phyloP scores from a whole-genome alignment of 202 grass and related monocot species.

The Cymbopogon flexuosus region DNA sequence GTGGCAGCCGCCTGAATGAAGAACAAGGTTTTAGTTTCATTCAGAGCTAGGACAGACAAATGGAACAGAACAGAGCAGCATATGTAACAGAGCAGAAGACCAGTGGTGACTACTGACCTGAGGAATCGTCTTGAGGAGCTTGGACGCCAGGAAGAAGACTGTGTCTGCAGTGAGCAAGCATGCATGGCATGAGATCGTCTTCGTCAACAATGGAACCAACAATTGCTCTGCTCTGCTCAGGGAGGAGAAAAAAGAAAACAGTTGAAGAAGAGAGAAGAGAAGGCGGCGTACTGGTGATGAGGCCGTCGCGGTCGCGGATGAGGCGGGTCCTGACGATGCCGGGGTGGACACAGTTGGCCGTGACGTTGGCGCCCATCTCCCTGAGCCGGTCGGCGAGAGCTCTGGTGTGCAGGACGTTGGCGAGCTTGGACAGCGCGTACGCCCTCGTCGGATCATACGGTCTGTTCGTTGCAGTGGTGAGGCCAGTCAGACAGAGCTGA shows the following conservation, averaged over 20 bases:
- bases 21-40: not conserved
- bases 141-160: slow-evolving; percentile 79
- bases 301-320: slow-evolving; percentile 80
- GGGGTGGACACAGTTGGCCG: slow-evolving; percentile 92
- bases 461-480: slow-evolving; percentile 23
- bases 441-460: slow-evolving; percentile 80
- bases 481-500: not conserved
- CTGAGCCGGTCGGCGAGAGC: slow-evolving; percentile 52
- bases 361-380: slow-evolving; percentile 71
- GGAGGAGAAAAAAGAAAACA: not conserved
- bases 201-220: not conserved
- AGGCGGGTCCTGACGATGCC: slow-evolving; percentile 90
- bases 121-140: slow-evolving; percentile 90
- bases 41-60: not conserved
- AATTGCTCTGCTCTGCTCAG: not conserved
- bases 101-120: slow-evolving; percentile 35
- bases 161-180: slow-evolving; percentile 44
- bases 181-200: not conserved
- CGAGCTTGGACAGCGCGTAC: slow-evolving; percentile 94
- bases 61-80: not conserved
- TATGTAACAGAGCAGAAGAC: not conserved
- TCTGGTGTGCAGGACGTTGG: slow-evolving; percentile 85
- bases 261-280: not conserved
- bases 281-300: slow-evolving; percentile 53
- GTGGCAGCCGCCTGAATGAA: slow-evolving; percentile 59